A percentile compares a stretch with the other conserved stretches of the same genome.
Evolutionary conservation across 495 filamentous ascomycete species (phyloP).

Genomic region (Tuber umbilicatum): DNA sequence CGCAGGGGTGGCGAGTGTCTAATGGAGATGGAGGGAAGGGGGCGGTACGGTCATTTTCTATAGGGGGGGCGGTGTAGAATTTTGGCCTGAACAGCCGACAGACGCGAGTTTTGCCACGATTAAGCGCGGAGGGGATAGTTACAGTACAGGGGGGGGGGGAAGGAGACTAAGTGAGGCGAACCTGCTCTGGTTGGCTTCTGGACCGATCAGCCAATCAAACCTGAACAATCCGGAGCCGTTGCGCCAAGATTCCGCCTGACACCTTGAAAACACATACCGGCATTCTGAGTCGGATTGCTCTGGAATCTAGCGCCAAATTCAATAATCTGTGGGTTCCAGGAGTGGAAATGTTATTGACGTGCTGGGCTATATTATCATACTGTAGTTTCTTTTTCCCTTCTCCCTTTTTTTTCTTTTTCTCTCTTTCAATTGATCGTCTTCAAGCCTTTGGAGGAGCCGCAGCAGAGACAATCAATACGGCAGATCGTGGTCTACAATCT

Average conservation of each 20-base stretch:
- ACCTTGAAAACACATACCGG: no score
- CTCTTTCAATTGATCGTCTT: not conserved
- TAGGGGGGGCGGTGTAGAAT: not conserved
- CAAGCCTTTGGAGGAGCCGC: not conserved
- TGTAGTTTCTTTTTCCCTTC: not conserved
- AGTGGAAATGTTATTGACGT: not conserved
- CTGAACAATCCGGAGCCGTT: no score
- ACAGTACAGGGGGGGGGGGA: no score
- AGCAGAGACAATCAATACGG: not conserved
- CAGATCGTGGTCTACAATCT: not conserved
- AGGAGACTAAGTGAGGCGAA: no score
- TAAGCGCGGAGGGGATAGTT: not conserved
- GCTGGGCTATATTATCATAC: not conserved
- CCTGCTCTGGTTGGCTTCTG: no score
- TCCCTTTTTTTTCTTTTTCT: not conserved
- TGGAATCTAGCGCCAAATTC: not conserved
- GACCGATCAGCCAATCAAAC: no score
- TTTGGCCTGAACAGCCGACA: not conserved
- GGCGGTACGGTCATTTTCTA: not conserved
- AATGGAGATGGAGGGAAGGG: not conserved
- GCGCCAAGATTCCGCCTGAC: no score
- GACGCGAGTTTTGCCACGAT: conserved; percentile 1
- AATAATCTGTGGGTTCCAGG: not conserved
- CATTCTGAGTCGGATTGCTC: not conserved
- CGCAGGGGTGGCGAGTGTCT: not conserved